Evolutionary conservation across 805 yeast genomes (phyloP).

Genomic region (Kuraishia capsulata): DNA sequence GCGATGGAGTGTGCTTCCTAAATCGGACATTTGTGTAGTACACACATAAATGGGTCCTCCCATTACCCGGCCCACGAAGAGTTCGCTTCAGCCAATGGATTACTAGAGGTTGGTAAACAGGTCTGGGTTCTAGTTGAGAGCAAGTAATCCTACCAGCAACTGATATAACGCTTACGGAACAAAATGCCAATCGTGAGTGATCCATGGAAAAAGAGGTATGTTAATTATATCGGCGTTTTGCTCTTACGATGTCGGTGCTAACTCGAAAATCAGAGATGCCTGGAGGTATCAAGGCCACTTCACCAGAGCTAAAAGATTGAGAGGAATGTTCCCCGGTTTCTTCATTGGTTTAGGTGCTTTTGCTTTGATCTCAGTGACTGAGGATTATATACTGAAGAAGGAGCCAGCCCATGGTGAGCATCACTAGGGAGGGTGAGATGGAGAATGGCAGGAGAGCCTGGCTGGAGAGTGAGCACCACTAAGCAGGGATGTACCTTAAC

Average conservation of each 20-base stretch:
- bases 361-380: slow-evolving; percentile 52
- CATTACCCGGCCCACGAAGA: too few species aligned
- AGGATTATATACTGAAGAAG: slow-evolving; percentile 36
- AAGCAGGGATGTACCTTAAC: too few species aligned
- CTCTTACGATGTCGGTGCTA: slow-evolving; percentile 1
- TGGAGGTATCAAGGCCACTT: slow-evolving; percentile 87
- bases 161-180: too few species aligned
- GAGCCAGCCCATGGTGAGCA: slow-evolving; percentile 20
- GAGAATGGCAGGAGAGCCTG: slow-evolving; percentile 1
- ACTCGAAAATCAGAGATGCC: slow-evolving; percentile 51
- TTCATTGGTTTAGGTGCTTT: slow-evolving; percentile 75
- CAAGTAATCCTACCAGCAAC: too few species aligned
- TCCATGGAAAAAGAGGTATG: slow-evolving; percentile 37
- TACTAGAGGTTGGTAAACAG: too few species aligned
- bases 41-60: too few species aligned
- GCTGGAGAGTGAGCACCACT: too few species aligned
- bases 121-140: too few species aligned
- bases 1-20: too few species aligned
- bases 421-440: slow-evolving; percentile 10
- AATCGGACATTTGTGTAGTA: too few species aligned
- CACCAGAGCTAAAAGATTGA: slow-evolving; percentile 59
- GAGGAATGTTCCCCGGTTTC: slow-evolving; percentile 71
- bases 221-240: slow-evolving; percentile 2
- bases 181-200: slow-evolving; percentile 21
- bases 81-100: too few species aligned